Base-by-base conservation (phyloP, 169 alveolate species). In the Eimeria zaria region DNA sequence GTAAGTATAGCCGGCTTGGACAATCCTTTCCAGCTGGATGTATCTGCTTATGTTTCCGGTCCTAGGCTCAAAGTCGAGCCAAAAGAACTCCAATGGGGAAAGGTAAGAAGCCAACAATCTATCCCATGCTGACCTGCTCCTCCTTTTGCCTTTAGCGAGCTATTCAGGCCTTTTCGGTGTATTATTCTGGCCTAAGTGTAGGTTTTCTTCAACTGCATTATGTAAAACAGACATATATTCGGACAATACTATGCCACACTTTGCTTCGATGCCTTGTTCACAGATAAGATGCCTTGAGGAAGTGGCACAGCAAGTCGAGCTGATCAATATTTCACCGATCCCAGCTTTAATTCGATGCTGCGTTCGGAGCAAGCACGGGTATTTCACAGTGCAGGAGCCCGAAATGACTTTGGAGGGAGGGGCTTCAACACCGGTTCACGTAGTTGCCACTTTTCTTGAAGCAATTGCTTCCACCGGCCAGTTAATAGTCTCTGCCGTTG, bases 331-430 rank as follows among this genome's bases (percentile, higher is more conserved):
- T 44, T 98, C 99, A 46, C 99, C 98, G 55, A 99, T 99, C 67
- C 99, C 98, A 44, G 99, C 99, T 9, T 98, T 98, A 41, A 98
- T 98, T 89, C 98, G 98, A 24, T 99, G 99, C 67, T 98, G 98
- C 91, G 97, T 99, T 96, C 98, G 98, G 95, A 98, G 98, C 74
- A 98, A 98, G 60, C 98, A 98, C 53, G 97, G 99, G 36, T 98
- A 98, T 69, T 99, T 99, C 97, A 98, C 98, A 83, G 98, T 98
- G 18, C 96, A 97, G 80, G 97, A 98, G 41, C 98, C 98, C 84
- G 98, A 97, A 58, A 99, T 99, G 67, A 97, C 96, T 60, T 95
- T 99, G 46, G 97, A 98, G 41, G 99, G 99, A 14, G 98, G 98
- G 80, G 99, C 98, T 90, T 97, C 98, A 62, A 98, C 98, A 87